These are phyloP conservation scores for Lasiosphaeria miniovina DNA, from an alignment of 495 filamentous ascomycete species.

Conservation along the genomic window DNA sequence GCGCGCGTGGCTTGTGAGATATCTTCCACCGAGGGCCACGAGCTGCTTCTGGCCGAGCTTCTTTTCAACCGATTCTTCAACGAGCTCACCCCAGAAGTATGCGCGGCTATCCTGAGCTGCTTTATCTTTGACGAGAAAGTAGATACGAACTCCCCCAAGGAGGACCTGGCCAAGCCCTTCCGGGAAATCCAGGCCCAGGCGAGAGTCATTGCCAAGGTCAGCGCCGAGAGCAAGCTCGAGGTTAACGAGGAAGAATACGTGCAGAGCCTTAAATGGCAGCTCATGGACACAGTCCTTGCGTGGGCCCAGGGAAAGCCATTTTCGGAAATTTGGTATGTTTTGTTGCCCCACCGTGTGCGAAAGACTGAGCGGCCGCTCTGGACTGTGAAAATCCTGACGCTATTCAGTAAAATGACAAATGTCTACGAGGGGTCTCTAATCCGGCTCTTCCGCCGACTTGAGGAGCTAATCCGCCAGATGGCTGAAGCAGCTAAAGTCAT, in stretches of 20 bases:
- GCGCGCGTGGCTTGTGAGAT: slow-evolving; percentile 97
- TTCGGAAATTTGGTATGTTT: slow-evolving; percentile 86
- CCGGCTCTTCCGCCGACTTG: slow-evolving; percentile 88
- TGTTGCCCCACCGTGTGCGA: not conserved
- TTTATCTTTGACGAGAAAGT: slow-evolving; percentile 98
- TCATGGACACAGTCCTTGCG: slow-evolving; percentile 94
- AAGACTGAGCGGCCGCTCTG: not conserved
- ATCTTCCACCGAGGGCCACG: slow-evolving; percentile 76
- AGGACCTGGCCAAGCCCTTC: slow-evolving; percentile 82
- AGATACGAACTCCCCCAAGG: slow-evolving; percentile 66
- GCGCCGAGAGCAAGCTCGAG: slow-evolving; percentile 84
- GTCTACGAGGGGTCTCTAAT: slow-evolving; percentile 96
- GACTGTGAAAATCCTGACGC: slow-evolving; percentile 20
- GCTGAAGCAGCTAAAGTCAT: slow-evolving; percentile 96
- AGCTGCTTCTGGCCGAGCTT: slow-evolving; percentile 85
- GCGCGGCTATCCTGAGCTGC: slow-evolving; percentile 78
- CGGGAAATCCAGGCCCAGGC: slow-evolving; percentile 82
- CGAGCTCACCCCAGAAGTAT: slow-evolving; percentile 81
- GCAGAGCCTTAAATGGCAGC: slow-evolving; percentile 77
- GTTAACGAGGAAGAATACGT: slow-evolving; percentile 93
- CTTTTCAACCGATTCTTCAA: slow-evolving; percentile 99
- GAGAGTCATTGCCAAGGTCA: slow-evolving; percentile 83
- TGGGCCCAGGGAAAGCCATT: slow-evolving; percentile 94
- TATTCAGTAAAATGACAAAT: slow-evolving; percentile 88
- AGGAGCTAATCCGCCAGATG: slow-evolving; percentile 96